These are phyloP conservation scores for Hypoxylon rubiginosum DNA, from an alignment of 2,329 filamentous ascomycete species.

Conservation along the genomic window DNA sequence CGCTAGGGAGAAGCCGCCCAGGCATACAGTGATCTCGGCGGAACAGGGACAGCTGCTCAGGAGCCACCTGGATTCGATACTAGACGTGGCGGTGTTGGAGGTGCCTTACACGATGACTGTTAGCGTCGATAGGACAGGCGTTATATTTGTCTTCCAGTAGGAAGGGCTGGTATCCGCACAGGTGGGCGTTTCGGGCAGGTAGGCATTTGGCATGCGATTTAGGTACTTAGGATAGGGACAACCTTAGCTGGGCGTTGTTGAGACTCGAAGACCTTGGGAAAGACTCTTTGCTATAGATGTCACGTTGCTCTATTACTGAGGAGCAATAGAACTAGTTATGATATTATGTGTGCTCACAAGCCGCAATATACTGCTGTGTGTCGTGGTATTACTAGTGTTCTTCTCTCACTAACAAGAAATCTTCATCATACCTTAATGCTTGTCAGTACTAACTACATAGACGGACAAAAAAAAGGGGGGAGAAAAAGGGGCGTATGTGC, in stretches of 20 bases:
- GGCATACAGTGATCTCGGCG: constrained; percentile 86
- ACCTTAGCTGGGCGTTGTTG: constrained; percentile 4
- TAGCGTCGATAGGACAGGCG: constrained; percentile 88
- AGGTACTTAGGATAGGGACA: constrained; percentile 13
- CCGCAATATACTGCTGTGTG: not conserved
- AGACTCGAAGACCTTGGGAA: not conserved
- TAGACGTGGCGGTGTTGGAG: constrained; percentile 90
- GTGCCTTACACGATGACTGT: constrained; percentile 93
- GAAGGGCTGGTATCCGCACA: constrained; percentile 19
- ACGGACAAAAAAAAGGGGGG: not conserved
- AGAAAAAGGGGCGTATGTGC: not conserved
- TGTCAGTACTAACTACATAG: not conserved
- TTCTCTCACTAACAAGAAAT: not conserved
- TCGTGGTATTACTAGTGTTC: not conserved
- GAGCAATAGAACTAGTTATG: not conserved
- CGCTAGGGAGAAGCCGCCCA: constrained; percentile 65
- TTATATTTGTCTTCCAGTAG: constrained; percentile 82
- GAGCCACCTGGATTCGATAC: constrained; percentile 88
- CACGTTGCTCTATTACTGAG: not conserved
- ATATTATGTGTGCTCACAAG: not conserved
- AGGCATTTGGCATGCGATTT: constrained; percentile 2
- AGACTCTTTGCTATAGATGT: not conserved
- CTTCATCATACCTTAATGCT: too few species aligned
- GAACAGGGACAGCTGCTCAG: constrained; percentile 89
- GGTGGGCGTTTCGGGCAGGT: constrained; percentile 7